Evolutionary conservation across 2,329 filamentous ascomycete species (phyloP), one percentile per base, ranked within the genome.

Genomic region (Westerdykella aurantiaca): DNA sequence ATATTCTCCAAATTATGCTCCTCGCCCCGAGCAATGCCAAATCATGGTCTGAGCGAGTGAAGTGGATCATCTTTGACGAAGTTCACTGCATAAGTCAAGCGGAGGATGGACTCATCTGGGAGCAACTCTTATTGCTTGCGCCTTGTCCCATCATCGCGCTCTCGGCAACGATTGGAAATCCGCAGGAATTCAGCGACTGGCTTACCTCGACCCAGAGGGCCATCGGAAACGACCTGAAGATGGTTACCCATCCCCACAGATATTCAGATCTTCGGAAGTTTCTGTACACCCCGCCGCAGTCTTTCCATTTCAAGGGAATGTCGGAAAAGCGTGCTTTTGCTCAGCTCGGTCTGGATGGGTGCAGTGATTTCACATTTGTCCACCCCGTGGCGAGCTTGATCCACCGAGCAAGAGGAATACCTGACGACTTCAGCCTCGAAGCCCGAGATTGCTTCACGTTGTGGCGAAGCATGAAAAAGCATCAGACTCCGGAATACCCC

Each of bases 261-360:
- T 90, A 89, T 64, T 89, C 84, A 0, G 86, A 91, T 58, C 69
- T 91, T 1, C 75, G 85, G n/a, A 88, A 88, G 55, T 89, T 86
- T 52, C 64, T 81, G 31, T 88, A 86, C 60, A 63, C 71, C 0
- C 74, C 81, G 2, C 74, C 74, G 0, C 57, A 66, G 33, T 44
- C 54, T 1, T 75, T 75, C 39, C 45, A 58, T 0, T 85, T 85
- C 53, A 56, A 72, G 10, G 79, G 78, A 0, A 62, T 86, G 1
- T 43, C 60, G 0, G 53, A 61, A 3, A 50, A 56, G 14, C 55
- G 58, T 4, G 54, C 53, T 1, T 61, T 69, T 38, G 58, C 59
- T 5, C 69, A 69, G 17, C 64, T 76, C 23, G 77, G 72, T 37
- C 60, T 81, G 13, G 74, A 77, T 41, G 67, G 69, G 29, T 64